Conservation (phyloP, 805 yeast species). For the Teunomyces tritomae region DNA sequence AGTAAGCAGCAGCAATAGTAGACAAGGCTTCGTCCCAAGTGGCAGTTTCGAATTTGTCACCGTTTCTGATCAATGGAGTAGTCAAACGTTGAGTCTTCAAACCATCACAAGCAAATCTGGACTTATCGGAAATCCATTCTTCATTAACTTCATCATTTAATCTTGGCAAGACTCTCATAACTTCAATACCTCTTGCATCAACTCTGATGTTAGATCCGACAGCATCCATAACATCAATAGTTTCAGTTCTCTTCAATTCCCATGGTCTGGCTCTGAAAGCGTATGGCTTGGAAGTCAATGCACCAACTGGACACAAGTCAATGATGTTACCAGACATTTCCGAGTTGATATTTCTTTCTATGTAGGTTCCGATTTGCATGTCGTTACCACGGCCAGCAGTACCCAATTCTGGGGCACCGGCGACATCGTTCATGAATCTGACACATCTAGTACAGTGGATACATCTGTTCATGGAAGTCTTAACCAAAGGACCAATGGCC, state of each 20-base stretch:
- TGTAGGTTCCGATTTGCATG: constrained; percentile 86
- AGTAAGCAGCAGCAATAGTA: constrained; percentile 61
- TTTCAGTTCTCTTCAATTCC: constrained; percentile 87
- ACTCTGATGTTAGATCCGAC: constrained; percentile 81
- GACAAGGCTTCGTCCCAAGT: constrained; percentile 87
- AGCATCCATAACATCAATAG: constrained; percentile 81
- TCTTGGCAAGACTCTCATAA: constrained; percentile 83
- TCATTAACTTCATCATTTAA: constrained; percentile 83
- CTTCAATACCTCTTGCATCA: constrained; percentile 83
- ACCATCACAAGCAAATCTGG: constrained; percentile 84
- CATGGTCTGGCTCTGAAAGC: constrained; percentile 93
- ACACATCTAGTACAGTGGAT: constrained; percentile 92
- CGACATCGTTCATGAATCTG: constrained; percentile 84
- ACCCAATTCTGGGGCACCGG: constrained; percentile 91
- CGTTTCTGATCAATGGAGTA: constrained; percentile 70
- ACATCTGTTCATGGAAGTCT: constrained; percentile 90
- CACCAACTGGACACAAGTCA: constrained; percentile 91
- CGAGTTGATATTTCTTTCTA: constrained; percentile 78
- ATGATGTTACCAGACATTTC: constrained; percentile 85
- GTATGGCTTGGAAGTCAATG: constrained; percentile 84
- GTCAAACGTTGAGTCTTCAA: constrained; percentile 83
- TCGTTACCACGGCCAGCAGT: constrained; percentile 89
- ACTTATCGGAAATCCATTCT: constrained; percentile 89
- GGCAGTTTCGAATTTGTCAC: constrained; percentile 66
- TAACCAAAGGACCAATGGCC: constrained; percentile 84